Evolutionary conservation across 192 early-diverging fungal species (phyloP), one percentile per base, ranked within the genome.

Genomic region (Backusella mclennaniae): DNA sequence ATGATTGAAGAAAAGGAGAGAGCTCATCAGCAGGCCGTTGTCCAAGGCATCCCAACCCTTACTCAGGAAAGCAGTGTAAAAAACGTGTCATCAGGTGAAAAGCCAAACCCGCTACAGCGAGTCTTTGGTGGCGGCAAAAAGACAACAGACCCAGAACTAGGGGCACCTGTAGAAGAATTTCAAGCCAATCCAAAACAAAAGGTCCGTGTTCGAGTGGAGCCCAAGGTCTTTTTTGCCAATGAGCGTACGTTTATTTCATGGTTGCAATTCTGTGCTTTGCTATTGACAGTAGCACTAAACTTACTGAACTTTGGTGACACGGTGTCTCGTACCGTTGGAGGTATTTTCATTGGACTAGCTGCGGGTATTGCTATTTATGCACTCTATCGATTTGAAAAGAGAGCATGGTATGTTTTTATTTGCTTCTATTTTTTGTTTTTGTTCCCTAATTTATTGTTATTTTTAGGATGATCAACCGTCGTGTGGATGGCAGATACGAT

Each of bases 221-320:
- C 90, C 19, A 96, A 96, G 74, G 87, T 91, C 66, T 94, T 94
- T 82, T 96, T 96, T 84, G 92, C 94, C 39, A 96, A 96, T 83
- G 95, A 96, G 84, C 88, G 95, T 69, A 96, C 95, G 1, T 95
- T 94, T 73, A 87, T 96, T 80, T 82, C 88, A 49, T 96, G 93
- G 93, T 84, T 94, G 67, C 93, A 90, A 71, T 88, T 94, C 71
- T 88, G 91, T 29, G 85, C 89, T 63, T 78, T 91, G 26, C 82
- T 92, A 39, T 89, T 90, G 29, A 87, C 86, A 14, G 87, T 92
- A 38, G 92, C 89, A 9, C 80, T 92, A 76, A 91, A 86, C 75
- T 82, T 93, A 35, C 76, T 91, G 35, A 93, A 90, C 78, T 93
- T 92, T 83, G 92, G 91, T 74, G 73, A 79, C 66, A 8, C 1